phyloP scores from a whole-genome alignment of 2,329 filamentous ascomycete genomes.

The Talaromyces sp. region DNA sequence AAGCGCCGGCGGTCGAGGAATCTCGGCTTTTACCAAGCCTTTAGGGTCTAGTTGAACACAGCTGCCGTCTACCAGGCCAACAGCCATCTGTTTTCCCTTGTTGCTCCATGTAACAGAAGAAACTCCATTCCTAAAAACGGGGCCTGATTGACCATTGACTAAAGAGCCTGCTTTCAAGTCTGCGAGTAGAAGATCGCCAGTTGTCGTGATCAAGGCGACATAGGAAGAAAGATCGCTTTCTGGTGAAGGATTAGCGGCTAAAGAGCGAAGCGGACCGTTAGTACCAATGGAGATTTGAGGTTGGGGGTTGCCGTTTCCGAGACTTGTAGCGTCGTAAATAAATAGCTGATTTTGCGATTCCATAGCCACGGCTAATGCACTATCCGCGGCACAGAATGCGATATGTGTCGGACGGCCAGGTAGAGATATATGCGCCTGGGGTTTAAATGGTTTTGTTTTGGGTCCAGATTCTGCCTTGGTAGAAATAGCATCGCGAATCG shows the following conservation, averaged over 20 bases:
- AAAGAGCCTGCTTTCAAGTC: conserved; percentile 68
- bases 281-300: conserved; percentile 73
- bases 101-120: conserved; percentile 88
- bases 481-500: conserved; percentile 71
- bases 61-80: conserved; percentile 76
- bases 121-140: conserved; percentile 68
- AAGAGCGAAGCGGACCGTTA: conserved; percentile 67
- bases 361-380: conserved; percentile 75
- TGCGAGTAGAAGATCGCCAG: conserved; percentile 78
- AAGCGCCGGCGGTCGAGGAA: conserved; percentile 71
- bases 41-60: conserved; percentile 79
- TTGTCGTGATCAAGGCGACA: conserved; percentile 74
- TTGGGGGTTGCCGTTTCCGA: conserved; percentile 64
- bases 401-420: conserved; percentile 79
- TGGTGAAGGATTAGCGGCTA: conserved; percentile 75
- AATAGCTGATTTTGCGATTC: conserved; percentile 77
- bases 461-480: conserved; percentile 56
- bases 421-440: conserved; percentile 69
- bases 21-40: conserved; percentile 70
- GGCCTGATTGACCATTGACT: conserved; percentile 57
- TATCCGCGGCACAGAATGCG: conserved; percentile 85
- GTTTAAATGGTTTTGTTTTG: conserved; percentile 67
- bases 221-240: conserved; percentile 57
- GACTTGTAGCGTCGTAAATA: conserved; percentile 70
- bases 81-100: conserved; percentile 87